Evolutionary conservation across 2,329 filamentous ascomycete species (phyloP).

Genomic region (Venturia nashicola): DNA sequence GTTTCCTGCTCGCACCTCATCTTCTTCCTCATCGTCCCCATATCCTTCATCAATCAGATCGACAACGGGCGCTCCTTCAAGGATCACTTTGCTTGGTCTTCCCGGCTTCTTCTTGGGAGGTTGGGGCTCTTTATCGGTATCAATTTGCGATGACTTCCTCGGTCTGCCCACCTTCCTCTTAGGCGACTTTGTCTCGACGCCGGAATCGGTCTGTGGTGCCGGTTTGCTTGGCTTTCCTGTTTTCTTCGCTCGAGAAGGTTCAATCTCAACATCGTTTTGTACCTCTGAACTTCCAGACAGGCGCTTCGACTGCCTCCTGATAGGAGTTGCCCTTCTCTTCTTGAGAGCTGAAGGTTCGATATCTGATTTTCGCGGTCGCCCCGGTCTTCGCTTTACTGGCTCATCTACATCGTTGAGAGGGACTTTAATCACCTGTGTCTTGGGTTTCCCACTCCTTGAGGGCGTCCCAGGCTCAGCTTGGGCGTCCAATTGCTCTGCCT

Average conservation of each 20-base stretch:
- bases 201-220: not conserved
- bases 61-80: not conserved
- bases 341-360: constrained; percentile 7
- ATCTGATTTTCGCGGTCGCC: constrained; percentile 24
- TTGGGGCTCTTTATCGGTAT: not conserved
- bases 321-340: constrained; percentile 21
- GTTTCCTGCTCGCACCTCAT: not conserved
- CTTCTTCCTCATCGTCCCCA: not conserved
- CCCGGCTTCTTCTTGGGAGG: not conserved
- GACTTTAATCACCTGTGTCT: constrained; percentile 22
- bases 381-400: constrained; percentile 23
- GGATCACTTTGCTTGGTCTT: not conserved
- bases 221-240: not conserved
- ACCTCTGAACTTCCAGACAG: not conserved
- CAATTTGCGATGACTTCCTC: not conserved
- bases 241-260: not conserved
- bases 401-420: constrained; percentile 28
- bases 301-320: constrained; percentile 16
- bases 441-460: not conserved
- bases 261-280: not conserved
- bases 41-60: not conserved
- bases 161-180: constrained; percentile 1
- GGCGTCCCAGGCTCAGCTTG: constrained; percentile 21
- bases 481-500: constrained; percentile 19
- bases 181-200: not conserved